Percentiles rank a stretch among this genome's conserved stretches.
These are phyloP conservation scores for Actinomortierella wolfii DNA, from an alignment of 371 early-diverging fungal species.

Conservation along the genomic window DNA sequence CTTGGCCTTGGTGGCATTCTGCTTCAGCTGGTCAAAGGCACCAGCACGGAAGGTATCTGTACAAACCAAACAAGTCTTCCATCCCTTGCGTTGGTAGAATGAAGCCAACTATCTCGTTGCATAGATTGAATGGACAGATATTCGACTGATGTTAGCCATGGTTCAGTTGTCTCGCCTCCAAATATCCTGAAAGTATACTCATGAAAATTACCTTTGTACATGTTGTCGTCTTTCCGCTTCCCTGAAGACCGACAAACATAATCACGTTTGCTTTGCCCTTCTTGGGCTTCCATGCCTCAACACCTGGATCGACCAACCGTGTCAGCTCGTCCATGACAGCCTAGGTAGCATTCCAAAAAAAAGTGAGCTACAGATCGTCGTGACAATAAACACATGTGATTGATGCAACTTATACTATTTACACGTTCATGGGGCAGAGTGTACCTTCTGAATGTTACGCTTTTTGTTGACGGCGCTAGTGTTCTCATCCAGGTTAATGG, in stretches of 20 bases:
- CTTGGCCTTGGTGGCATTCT: slow-evolving; percentile 98
- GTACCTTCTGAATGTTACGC: slow-evolving; percentile 87
- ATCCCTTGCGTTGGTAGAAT: slow-evolving; percentile 97
- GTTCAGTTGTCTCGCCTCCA: not conserved
- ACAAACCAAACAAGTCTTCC: slow-evolving; percentile 97
- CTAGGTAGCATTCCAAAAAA: too few relatives aligned
- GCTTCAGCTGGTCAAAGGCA: slow-evolving; percentile 99
- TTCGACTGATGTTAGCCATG: not conserved
- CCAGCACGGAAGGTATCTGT: slow-evolving; percentile 99
- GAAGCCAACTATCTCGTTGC: slow-evolving; percentile 71
- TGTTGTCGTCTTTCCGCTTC: slow-evolving; percentile 99
- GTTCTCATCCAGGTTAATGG: slow-evolving; percentile 83
- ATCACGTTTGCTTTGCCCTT: slow-evolving; percentile 90
- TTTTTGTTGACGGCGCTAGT: slow-evolving; percentile 85
- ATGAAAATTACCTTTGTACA: slow-evolving; percentile 96
- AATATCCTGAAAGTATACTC: too few relatives aligned
- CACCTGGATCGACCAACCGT: slow-evolving; percentile 92
- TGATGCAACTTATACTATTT: not conserved
- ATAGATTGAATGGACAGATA: not conserved
- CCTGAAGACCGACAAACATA: slow-evolving; percentile 99
- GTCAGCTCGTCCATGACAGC: slow-evolving; percentile 97
- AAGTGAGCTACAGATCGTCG: too few relatives aligned
- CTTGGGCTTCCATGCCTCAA: slow-evolving; percentile 85
- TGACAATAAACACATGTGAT: not conserved
- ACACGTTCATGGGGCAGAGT: not conserved